phyloP scores from a whole-genome alignment of 805 yeast species.

The Middelhovenomyces tepae region DNA sequence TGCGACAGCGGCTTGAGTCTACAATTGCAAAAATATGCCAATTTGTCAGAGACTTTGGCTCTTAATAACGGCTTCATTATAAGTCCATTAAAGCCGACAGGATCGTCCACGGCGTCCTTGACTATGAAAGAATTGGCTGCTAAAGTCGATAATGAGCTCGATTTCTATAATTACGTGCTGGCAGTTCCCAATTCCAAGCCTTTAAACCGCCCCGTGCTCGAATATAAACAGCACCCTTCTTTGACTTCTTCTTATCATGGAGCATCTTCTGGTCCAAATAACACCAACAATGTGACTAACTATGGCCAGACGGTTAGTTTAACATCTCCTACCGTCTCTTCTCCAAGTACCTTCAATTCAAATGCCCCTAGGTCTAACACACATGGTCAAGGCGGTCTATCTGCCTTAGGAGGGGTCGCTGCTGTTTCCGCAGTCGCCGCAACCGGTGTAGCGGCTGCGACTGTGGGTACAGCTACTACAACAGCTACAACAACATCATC shows the following conservation, averaged over 20 bases:
- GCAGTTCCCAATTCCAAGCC: constrained; percentile 21
- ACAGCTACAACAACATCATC: constrained; percentile 11
- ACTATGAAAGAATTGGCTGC: constrained; percentile 74
- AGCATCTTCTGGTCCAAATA: constrained; percentile 6
- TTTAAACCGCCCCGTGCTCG: constrained; percentile 27
- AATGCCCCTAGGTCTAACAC: background rate
- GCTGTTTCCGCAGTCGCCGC: constrained; percentile 11
- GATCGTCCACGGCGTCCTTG: constrained; percentile 35
- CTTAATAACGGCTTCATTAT: constrained; percentile 80
- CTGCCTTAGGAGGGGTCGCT: constrained; percentile 10
- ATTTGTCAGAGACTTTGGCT: constrained; percentile 73
- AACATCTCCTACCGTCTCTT: too few species aligned
- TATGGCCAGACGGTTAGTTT: too few species aligned
- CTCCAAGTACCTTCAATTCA: too few species aligned
- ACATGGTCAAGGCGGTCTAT: background rate
- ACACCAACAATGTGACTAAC: too few species aligned
- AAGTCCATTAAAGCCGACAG: constrained; percentile 52
- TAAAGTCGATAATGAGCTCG: constrained; percentile 74
- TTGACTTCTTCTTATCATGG: constrained; percentile 16
- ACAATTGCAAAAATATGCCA: constrained; percentile 82
- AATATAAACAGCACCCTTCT: constrained; percentile 27
- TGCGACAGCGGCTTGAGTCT: constrained; percentile 83
- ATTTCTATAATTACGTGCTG: constrained; percentile 60
- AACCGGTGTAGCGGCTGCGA: too few species aligned
- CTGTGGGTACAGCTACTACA: constrained; percentile 6